These are phyloP conservation scores for Periconia digitata DNA, from an alignment of 2,329 filamentous ascomycete genomes.

Conservation along the genomic window DNA sequence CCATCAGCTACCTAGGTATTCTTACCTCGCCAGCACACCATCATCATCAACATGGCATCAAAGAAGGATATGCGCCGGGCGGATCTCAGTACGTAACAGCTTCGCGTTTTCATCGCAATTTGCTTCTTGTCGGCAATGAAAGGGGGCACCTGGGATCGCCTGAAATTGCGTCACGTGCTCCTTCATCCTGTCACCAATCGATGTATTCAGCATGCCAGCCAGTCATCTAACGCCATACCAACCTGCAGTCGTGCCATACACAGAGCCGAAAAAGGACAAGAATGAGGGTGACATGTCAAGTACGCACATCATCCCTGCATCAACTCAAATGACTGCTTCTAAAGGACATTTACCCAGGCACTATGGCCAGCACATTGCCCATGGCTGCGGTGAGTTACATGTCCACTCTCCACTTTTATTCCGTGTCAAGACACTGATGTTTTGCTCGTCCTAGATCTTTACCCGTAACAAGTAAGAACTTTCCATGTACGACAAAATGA, in stretches of 20 bases:
- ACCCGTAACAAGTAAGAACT: conserved; percentile 75
- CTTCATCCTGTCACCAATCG: no score
- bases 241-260: conserved; percentile 80
- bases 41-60: conserved; percentile 56
- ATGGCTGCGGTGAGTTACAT: conserved; percentile 74
- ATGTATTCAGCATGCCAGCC: conserved; percentile 18
- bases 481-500: conserved; percentile 3
- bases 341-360: conserved; percentile 44
- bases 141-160: no score
- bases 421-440: conserved; percentile 23
- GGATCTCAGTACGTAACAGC: conserved; percentile 66
- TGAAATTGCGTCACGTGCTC: background rate
- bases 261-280: conserved; percentile 69
- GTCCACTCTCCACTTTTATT: conserved; percentile 16
- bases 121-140: conserved; percentile 1
- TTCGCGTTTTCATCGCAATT: background rate
- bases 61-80: conserved; percentile 76
- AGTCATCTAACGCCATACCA: conserved; percentile 25
- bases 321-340: background rate
- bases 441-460: conserved; percentile 65
- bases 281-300: conserved; percentile 69
- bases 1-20: background rate
- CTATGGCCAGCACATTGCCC: conserved; percentile 76
- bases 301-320: conserved; percentile 44
- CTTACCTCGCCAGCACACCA: no score